Evolutionary conservation across 1,139 yeast species (phyloP), one percentile per base, ranked within the genome.

Genomic region (Hanseniaspora uvarum): DNA sequence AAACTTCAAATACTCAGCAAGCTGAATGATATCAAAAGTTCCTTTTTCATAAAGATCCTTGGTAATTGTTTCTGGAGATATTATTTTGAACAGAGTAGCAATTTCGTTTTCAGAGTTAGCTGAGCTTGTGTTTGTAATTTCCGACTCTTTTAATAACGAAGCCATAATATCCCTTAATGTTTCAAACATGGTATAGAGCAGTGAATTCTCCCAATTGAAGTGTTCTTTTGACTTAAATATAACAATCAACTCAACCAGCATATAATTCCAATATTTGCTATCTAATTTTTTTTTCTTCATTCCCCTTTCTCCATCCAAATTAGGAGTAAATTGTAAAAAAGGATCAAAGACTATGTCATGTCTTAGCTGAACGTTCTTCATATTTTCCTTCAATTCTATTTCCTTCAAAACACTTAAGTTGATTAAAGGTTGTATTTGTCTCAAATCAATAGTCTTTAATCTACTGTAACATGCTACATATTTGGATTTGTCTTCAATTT

Each of bases 311-410:
- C 96, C 95, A 67, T 88, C 95, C 61, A 87, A 72, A 66, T 89
- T 86, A 41, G 96, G 96, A 61, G 96, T 76, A 68, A 88, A 88
- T 71, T 88, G 96, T 57, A 89, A 74, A 65, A 86, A 87, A 18
- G 96, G 95, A 69, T 89, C 96, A 65, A 89, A 89, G 28, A 87
- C 75, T 56, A 89, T 86, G 65, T 89, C 97, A 66, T 89, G 97
- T 59, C 97, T 78, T 56, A 89, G 73, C 68, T 87, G 96, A 8
- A 96, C 96, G 68, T 89, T 89, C 65, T 86, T 86, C 62, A 89
- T 75, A 55, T 92, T 88, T 64, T 88, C 96, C 58, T 85, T 86
- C 54, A 89, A 71, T 64, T 89, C 96, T 57, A 89, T 86, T 66
- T 88, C 96, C 61, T 83, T 80, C 61, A 89, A 74, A 43, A 88